Evolutionary conservation across 2,329 filamentous ascomycete genomes (phyloP).

Genomic region (Neonectria sp.): DNA sequence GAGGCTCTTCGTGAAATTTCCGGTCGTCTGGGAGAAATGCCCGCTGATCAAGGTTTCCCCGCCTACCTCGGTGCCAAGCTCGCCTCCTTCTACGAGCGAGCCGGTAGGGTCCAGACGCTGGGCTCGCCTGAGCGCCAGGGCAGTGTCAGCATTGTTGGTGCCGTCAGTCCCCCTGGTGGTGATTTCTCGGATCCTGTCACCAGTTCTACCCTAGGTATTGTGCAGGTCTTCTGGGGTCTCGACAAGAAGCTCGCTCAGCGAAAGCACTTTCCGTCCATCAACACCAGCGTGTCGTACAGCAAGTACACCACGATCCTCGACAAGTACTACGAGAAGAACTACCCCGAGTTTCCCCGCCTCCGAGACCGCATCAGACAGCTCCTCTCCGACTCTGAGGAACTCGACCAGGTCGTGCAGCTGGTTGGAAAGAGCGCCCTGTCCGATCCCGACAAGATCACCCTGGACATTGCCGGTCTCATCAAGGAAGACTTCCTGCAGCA

Average conservation of each 20-base stretch:
- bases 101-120: slow-evolving; percentile 86
- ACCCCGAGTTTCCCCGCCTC: slow-evolving; percentile 93
- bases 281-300: slow-evolving; percentile 94
- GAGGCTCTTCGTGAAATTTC: slow-evolving; percentile 99
- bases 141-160: slow-evolving; percentile 97
- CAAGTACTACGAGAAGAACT: slow-evolving; percentile 94
- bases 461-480: slow-evolving; percentile 90
- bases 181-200: slow-evolving; percentile 99
- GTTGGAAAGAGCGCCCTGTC: slow-evolving; percentile 98
- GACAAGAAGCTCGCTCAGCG: slow-evolving; percentile 99
- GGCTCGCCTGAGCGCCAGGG: slow-evolving; percentile 91
- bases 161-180: slow-evolving; percentile 96
- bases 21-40: slow-evolving; percentile 99
- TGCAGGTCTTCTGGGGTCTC: slow-evolving; percentile 99
- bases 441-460: slow-evolving; percentile 97
- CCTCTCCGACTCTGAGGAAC: slow-evolving; percentile 93
- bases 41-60: slow-evolving; percentile 99
- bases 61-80: slow-evolving; percentile 97
- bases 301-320: slow-evolving; percentile 94
- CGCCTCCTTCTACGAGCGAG: slow-evolving; percentile 99
- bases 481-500: slow-evolving; percentile 99
- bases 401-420: slow-evolving; percentile 98
- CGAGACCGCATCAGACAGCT: slow-evolving; percentile 95
- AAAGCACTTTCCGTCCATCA: slow-evolving; percentile 99
- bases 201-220: slow-evolving; percentile 92